Conservation (phyloP, 108 stramenopile genomes). For the Skeletonema tropicum region DNA sequence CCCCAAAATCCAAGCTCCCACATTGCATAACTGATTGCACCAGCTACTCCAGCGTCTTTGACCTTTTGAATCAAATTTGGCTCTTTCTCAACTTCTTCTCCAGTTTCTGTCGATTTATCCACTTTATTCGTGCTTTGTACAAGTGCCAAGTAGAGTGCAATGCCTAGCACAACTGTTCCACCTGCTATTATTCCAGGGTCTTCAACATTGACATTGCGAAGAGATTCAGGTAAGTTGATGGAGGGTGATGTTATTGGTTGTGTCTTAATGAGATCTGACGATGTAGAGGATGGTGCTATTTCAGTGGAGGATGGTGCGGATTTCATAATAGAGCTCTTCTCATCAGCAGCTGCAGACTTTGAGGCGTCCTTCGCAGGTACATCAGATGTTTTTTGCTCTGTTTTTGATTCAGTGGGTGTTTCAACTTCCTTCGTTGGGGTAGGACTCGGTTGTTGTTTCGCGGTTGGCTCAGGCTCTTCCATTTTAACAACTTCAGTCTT, state of each 20-base stretch:
- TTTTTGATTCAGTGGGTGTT: background rate
- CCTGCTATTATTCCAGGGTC: background rate
- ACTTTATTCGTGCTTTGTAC: conserved; percentile 2
- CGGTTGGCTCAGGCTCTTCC: background rate
- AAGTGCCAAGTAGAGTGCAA: background rate
- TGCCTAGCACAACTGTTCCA: background rate
- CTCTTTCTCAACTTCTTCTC: conserved; percentile 37
- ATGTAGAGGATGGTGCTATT: background rate
- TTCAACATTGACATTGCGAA: conserved; percentile 3
- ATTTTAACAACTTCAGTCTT: background rate
- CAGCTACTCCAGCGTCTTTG: conserved; percentile 80
- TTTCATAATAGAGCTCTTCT: background rate
- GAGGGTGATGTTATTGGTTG: background rate
- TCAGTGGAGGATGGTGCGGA: background rate
- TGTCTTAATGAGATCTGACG: conserved; percentile 3
- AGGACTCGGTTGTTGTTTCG: background rate
- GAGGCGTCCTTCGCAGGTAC: background rate
- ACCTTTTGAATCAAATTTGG: conserved; percentile 64
- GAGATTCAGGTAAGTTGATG: background rate
- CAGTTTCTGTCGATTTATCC: background rate
- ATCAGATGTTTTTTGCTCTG: background rate
- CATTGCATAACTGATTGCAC: conserved; percentile 71
- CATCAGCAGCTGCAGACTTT: background rate
- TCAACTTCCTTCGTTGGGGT: background rate
- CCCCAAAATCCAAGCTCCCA: conserved; percentile 89